Conservation (phyloP, 495 filamentous ascomycete genomes). For the Daldinia vernicosa region DNA sequence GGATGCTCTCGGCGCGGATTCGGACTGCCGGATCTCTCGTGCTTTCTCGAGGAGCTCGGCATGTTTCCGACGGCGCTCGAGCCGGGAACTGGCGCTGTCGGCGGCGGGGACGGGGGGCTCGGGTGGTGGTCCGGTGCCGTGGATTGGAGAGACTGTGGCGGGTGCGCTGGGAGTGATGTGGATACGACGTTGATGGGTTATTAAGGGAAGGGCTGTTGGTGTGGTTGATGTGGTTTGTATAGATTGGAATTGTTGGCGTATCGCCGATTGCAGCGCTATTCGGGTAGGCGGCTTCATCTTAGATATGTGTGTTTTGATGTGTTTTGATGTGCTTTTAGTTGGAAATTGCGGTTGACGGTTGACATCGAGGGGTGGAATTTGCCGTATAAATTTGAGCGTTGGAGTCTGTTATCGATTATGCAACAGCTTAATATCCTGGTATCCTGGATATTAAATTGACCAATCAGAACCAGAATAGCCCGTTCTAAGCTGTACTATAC, state of each 20-base stretch:
- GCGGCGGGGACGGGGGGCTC: constrained; percentile 71
- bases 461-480: constrained; percentile 3
- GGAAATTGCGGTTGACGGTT: constrained; percentile 14
- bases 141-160: constrained; percentile 68
- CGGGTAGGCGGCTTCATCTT: constrained; percentile 51
- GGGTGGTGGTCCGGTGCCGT: constrained; percentile 86
- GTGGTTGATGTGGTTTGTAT: constrained; percentile 12
- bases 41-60: constrained; percentile 61
- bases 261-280: constrained; percentile 42
- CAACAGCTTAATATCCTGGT: constrained; percentile 8
- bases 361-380: neutral
- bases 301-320: neutral
- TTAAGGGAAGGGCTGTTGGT: constrained; percentile 8
- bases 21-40: constrained; percentile 52
- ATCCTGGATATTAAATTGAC: neutral
- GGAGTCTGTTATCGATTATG: constrained; percentile 41
- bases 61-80: constrained; percentile 64
- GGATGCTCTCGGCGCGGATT: constrained; percentile 26
- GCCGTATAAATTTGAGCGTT: constrained; percentile 25
- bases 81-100: constrained; percentile 56
- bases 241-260: constrained; percentile 28
- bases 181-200: constrained; percentile 44
- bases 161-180: constrained; percentile 53
- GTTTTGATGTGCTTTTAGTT: neutral
- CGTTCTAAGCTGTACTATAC: neutral